Base-by-base conservation (phyloP, 192 early-diverging fungal species). In the Linnemannia hyalina region DNA sequence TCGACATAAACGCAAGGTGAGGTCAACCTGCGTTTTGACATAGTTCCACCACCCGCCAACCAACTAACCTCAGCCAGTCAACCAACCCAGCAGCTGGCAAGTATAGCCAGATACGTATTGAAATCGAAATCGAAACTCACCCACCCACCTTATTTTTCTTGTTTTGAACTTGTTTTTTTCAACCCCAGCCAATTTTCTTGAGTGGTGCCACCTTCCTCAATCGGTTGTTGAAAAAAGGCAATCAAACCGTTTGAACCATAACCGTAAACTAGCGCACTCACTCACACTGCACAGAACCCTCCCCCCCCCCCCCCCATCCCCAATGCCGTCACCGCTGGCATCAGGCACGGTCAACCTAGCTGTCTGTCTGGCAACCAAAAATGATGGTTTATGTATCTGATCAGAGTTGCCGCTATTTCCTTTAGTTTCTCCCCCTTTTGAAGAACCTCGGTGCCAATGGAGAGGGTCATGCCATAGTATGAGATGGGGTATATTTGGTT, bases 141-240 rank as follows among this genome's bases (percentile, higher is more conserved):
- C 18, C 47, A 49, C 16, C 16, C n/a, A 36, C 65, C 35, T 8
- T 68, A 52, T 52, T 52, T 52, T 52, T 20, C 49, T 52, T 52
- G 18, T 18, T 46, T 52, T 52, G 49, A 52, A 52, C 49, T 20
- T 52, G 49, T 52, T 52, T 52, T 49, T 71, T 70, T 71, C 9
- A 71, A 71, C 70, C 70, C 70, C 70, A 71, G 70, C 70, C 38
- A 41, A 71, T 71, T 42, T 42, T 36, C 7, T 0, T 57, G 49
- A 32, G 3, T 65, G 26, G 60, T 65, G 29, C 26, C 60, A 65
- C 49, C 22, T 35, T 29, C 1, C 55, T 57, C 55, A n/a, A 8
- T 57, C 60, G 60, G 60, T 15, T 65, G 11, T 65, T 65, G 26
- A 65, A 65, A 32, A 29, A 65, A 65, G 26, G 3, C 32, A 26